A percentile compares a stretch with the other conserved stretches of the same genome.
Evolutionary conservation across 805 yeast genomes (phyloP).

Genomic region (Phaffomyces opuntiae): DNA sequence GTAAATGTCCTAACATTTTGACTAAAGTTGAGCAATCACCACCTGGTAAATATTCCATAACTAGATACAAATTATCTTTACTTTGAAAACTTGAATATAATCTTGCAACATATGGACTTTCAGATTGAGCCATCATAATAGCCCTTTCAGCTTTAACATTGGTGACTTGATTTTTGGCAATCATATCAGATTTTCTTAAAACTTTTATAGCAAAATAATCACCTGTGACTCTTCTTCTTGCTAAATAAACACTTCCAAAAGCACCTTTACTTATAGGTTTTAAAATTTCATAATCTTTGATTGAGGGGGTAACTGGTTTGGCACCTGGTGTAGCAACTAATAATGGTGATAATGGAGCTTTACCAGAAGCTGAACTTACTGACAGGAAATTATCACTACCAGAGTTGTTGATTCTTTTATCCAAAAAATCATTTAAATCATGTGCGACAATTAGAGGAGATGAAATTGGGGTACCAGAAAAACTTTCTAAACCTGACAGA

Average conservation of each 20-base stretch:
- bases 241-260: constrained; percentile 89
- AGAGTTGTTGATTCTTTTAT: constrained; percentile 20
- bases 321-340: constrained; percentile 54
- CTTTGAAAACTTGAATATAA: constrained; percentile 85
- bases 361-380: constrained; percentile 21
- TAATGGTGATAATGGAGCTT: constrained; percentile 76
- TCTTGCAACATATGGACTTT: constrained; percentile 88
- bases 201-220: constrained; percentile 95
- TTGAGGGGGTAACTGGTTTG: constrained; percentile 54
- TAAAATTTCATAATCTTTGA: constrained; percentile 81
- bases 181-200: constrained; percentile 88
- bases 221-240: constrained; percentile 78
- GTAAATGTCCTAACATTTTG: constrained; percentile 73
- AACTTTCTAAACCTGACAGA: constrained; percentile 14
- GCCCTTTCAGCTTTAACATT: constrained; percentile 94
- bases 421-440: constrained; percentile 27
- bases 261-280: constrained; percentile 97
- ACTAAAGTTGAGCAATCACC: constrained; percentile 91
- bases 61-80: constrained; percentile 77
- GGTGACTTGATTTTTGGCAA: constrained; percentile 91
- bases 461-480: constrained; percentile 38
- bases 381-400: constrained; percentile 23
- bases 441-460: constrained; percentile 51
- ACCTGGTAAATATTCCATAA: constrained; percentile 94
- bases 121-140: constrained; percentile 95